phyloP scores from a whole-genome alignment of 306 rosid genomes.

The Notholithocarpus densiflorus region DNA sequence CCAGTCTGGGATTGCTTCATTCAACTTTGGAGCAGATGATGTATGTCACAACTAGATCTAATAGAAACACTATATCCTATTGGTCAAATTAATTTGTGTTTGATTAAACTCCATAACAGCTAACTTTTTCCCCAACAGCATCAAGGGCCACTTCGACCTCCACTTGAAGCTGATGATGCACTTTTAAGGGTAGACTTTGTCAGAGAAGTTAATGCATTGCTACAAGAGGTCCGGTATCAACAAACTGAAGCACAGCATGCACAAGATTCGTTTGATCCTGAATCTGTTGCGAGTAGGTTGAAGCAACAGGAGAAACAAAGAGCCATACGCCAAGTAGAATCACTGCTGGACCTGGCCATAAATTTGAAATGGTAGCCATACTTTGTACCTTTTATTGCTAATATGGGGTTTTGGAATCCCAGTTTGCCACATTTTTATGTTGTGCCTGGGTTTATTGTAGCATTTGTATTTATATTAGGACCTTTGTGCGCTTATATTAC shows the following conservation, averaged over 20 bases:
- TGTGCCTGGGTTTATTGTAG: not conserved
- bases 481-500: not conserved
- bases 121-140: conserved; percentile 39
- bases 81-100: not conserved
- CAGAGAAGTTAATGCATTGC: conserved; percentile 83
- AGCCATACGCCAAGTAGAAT: conserved; percentile 65
- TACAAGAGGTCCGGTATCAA: conserved; percentile 64
- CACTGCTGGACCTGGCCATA: conserved; percentile 73
- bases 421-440: not conserved
- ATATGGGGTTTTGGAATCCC: not conserved
- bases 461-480: not conserved
- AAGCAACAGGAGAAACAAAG: conserved; percentile 88
- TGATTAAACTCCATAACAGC: not conserved
- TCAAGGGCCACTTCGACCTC: conserved; percentile 61
- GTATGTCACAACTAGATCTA: not conserved
- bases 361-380: conserved; percentile 58
- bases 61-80: not conserved
- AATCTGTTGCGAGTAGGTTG: conserved; percentile 74
- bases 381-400: not conserved
- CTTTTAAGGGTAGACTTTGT: conserved; percentile 85
- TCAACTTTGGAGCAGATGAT: not conserved
- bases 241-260: conserved; percentile 32
- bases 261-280: conserved; percentile 53
- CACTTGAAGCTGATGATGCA: conserved; percentile 59
- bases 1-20: not conserved